These are phyloP conservation scores for Perilla frutescens DNA, from an alignment of 257 asterid species.

Conservation along the genomic window DNA sequence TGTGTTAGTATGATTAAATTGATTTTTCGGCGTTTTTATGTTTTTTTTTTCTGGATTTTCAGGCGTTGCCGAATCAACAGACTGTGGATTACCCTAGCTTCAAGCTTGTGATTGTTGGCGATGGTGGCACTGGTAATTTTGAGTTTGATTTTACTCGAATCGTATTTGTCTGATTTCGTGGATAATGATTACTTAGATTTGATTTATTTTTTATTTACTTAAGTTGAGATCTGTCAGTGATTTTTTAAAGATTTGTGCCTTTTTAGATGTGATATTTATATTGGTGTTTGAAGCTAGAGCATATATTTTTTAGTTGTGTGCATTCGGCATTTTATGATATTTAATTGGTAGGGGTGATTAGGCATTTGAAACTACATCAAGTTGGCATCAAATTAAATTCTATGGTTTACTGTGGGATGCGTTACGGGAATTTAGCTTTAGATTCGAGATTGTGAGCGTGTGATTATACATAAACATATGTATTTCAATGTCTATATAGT, in stretches of 20 bases:
- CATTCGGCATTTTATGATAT: neutral
- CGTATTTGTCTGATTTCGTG: neutral
- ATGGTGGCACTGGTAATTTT: constrained; percentile 74
- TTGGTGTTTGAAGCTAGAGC: neutral
- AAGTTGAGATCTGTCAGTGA: no score
- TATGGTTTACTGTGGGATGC: constrained; percentile 13
- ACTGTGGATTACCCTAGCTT: constrained; percentile 81
- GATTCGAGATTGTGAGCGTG: neutral
- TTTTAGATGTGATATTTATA: neutral
- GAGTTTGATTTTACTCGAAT: neutral
- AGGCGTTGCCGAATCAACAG: constrained; percentile 76
- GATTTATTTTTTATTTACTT: neutral
- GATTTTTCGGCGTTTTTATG: neutral
- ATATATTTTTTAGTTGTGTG: neutral
- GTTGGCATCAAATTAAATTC: neutral
- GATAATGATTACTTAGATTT: neutral
- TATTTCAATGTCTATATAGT: neutral
- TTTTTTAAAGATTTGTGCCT: neutral
- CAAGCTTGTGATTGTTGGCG: constrained; percentile 84
- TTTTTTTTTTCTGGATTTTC: neutral
- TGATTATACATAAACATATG: neutral
- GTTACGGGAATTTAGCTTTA: neutral
- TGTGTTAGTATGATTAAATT: constrained; percentile 1
- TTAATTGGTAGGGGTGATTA: neutral
- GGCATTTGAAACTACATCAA: neutral